Evolutionary conservation across 768 basidiomycete species (phyloP), one percentile per base, ranked within the genome.

Genomic region (Podaxis sp.): DNA sequence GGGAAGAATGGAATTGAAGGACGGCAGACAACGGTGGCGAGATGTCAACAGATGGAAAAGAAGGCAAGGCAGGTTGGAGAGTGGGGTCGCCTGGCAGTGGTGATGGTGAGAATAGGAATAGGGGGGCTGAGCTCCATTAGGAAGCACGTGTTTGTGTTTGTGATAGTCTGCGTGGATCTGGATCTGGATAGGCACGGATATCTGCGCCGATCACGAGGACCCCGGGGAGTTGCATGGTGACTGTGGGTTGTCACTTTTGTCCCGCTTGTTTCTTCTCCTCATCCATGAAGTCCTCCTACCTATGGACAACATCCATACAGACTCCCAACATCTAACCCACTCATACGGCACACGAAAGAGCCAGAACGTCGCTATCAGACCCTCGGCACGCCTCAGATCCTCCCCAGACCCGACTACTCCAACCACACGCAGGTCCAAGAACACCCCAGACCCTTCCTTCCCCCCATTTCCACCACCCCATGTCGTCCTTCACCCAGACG

Each of bases 401-500:
- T 76, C 73, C 13, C 76, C 83, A 51, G 64, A 53, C 40, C 39
- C 42, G 0, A 44, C 36, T 28, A 36, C 56, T 39, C 2, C 59
- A 48, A 22, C 51, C 48, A 36, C 22, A 17, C 42, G 53, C n/a
- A 51, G 74, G 73, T 42, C 69, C 71, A 15, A 72, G 73, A 51
- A 40, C 68, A 61, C 67, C 68, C 54, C 40, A 53, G 26, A 33
- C 59, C 66, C 38, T 69, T 64, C 71, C 65, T 66, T 52, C 17
- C 78, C 82, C 28, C 62, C 73, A 12, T 90, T 89, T 68, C 89
- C 90, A 2, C 83, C 88, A 0, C 80, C 82, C 2, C 74, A 85
- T 67, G 79, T 90, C 73, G 79, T 88, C 61, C 80, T 92, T 19
- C 90, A 92, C 67, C 83, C 86, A 3, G 90, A 92, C 66, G 90